Base-by-base conservation (phyloP, 2,329 filamentous ascomycete species). In the Cladosporium colombiae region DNA sequence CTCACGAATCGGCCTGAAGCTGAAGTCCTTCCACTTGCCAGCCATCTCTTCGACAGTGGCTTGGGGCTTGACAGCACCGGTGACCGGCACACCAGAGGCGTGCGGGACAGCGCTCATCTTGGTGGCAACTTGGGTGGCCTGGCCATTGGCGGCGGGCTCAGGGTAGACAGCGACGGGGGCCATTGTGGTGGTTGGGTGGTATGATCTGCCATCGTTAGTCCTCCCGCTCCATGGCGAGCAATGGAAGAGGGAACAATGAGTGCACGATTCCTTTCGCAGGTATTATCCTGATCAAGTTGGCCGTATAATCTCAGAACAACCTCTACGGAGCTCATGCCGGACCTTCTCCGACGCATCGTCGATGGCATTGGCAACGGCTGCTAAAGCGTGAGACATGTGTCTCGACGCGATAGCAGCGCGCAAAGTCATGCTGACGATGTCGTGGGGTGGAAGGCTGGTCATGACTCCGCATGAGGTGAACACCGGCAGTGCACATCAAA, bases 251-350 rank as follows among this genome's bases (percentile, higher is more conserved):
- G 67, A 65, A 72, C 72, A 71, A 74, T 70, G 81, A 86, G 86
- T 91, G 92, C 61, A 96, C 96, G 92, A 95, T 76, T 96, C 61
- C 90, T 93, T 96, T 93, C 93, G 93, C 93, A 93, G 91, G 92
- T 92, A 95, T 95, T 94, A 94, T 93, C 92, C 91, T 74, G 91
- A 93, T 94, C 91, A 94, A 94, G 91, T 94, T 92, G 84, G 89
- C 92, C 91, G 91, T 95, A 90, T 95, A 88, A 88, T 95, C 91
- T 94, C 89, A 92, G 87, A 84, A 82, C 82, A 23, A 63, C 61
- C 61, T 56, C 61, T 63, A 53, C 35, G 33, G 61, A 55, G 50
- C 50, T 53, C 57, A 37, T 64, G 68, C 65, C 64, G 58, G 52
- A 59, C 49, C 66, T 60, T 72, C 72, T 72, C 70, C 71, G 57